Percentiles rank a stretch among this genome's conserved stretches.
Evolutionary conservation across 2,329 filamentous ascomycete genomes (phyloP).

Genomic region (Gliomastix tumulicola): DNA sequence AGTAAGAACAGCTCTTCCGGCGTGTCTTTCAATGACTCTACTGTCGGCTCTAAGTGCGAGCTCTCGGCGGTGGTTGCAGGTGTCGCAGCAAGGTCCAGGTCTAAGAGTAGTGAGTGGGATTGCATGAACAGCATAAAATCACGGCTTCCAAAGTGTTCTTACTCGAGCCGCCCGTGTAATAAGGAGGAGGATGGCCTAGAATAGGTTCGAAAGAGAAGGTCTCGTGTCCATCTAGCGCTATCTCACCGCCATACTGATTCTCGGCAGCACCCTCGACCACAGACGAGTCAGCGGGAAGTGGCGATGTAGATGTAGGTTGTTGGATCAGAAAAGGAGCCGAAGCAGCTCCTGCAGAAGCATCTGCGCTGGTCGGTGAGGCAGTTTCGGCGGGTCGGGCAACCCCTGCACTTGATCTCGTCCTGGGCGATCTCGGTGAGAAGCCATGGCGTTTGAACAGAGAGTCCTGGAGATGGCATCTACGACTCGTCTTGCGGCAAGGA

Average conservation of each 20-base stretch:
- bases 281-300: not conserved
- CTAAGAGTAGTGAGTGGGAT: too few relatives aligned
- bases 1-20: not conserved
- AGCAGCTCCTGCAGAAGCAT: not conserved
- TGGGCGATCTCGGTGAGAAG: not conserved
- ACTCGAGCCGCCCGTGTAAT: not conserved
- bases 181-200: not conserved
- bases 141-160: too few relatives aligned
- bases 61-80: not conserved
- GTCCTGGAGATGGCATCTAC: not conserved
- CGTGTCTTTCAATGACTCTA: not conserved
- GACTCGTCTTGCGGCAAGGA: not conserved
- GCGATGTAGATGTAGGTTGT: not conserved
- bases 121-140: too few relatives aligned
- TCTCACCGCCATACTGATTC: too few relatives aligned
- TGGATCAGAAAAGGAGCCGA: not conserved
- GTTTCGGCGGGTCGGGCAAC: not conserved
- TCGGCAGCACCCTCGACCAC: not conserved
- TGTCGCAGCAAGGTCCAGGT: not conserved
- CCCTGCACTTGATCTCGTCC: too few relatives aligned
- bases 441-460: not conserved
- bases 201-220: not conserved
- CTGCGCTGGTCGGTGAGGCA: not conserved
- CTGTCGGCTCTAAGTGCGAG: not conserved
- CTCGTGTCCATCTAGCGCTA: not conserved